Percentiles rank a stretch among this genome's conserved stretches.
Conservation (phyloP, 2,329 filamentous ascomycete species). For the Aciculosporium take region DNA sequence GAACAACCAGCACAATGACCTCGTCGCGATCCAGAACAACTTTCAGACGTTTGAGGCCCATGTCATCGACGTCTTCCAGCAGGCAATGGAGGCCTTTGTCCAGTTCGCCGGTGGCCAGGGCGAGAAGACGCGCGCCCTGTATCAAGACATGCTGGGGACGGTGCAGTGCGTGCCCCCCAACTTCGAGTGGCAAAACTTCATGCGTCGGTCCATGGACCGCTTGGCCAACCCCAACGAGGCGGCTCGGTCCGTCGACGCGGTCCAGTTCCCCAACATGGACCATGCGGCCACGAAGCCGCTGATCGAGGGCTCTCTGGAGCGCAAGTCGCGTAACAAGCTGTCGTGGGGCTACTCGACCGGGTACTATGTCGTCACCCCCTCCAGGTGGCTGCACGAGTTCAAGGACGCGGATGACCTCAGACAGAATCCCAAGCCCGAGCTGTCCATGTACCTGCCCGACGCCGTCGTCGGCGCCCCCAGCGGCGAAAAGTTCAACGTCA, state of each 20-base stretch:
- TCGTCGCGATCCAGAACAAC: slow-evolving; percentile 80
- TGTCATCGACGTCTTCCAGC: slow-evolving; percentile 68
- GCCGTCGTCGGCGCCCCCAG: slow-evolving; percentile 58
- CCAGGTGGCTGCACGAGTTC: slow-evolving; percentile 89
- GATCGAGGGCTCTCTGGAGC: slow-evolving; percentile 78
- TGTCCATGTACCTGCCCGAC: slow-evolving; percentile 85
- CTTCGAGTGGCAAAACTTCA: slow-evolving; percentile 86
- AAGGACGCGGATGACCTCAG: slow-evolving; percentile 69
- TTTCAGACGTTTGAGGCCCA: slow-evolving; percentile 81
- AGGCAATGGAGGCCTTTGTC: slow-evolving; percentile 70
- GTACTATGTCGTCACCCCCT: slow-evolving; percentile 83
- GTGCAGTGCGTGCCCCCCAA: slow-evolving; percentile 66
- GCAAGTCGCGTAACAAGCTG: slow-evolving; percentile 78
- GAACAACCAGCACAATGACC: slow-evolving; percentile 88
- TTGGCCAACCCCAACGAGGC: slow-evolving; percentile 67
- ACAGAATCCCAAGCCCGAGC: slow-evolving; percentile 66
- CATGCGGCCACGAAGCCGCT: slow-evolving; percentile 68
- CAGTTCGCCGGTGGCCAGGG: slow-evolving; percentile 66
- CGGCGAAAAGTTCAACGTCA: slow-evolving; percentile 81
- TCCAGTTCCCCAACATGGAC: slow-evolving; percentile 79
- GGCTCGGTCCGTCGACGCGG: slow-evolving; percentile 56
- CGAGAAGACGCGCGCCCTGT: slow-evolving; percentile 68
- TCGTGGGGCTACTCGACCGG: slow-evolving; percentile 60
- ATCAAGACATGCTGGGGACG: slow-evolving; percentile 66
- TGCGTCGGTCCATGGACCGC: slow-evolving; percentile 51